Conservation (phyloP, 352 stramenopile genomes). For the Saprolegnia parasitica region DNA sequence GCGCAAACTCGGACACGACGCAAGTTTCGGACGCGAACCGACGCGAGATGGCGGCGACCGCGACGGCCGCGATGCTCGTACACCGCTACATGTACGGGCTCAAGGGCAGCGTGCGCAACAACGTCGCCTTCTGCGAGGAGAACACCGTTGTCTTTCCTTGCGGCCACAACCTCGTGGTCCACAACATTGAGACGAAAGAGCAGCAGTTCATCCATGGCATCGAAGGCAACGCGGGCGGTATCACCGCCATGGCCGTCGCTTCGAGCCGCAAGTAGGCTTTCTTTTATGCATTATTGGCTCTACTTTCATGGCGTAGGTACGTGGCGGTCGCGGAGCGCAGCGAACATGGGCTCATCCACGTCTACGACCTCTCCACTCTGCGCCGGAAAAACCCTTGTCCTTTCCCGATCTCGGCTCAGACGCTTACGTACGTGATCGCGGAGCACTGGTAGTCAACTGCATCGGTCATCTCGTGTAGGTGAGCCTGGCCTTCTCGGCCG, state of each 20-base stretch:
- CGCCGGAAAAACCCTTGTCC: conserved; percentile 74
- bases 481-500: conserved; percentile 81
- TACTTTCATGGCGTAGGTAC: conserved; percentile 36
- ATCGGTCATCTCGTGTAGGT: conserved; percentile 34
- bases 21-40: neutral
- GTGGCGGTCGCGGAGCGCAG: conserved; percentile 85
- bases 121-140: conserved; percentile 81
- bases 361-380: conserved; percentile 87
- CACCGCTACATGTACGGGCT: conserved; percentile 77
- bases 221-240: conserved; percentile 66
- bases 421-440: conserved; percentile 42
- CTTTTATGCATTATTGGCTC: neutral
- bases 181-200: conserved; percentile 87
- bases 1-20: neutral
- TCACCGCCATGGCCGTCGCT: conserved; percentile 81
- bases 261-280: conserved; percentile 56
- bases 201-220: conserved; percentile 88
- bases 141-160: conserved; percentile 82
- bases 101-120: conserved; percentile 77
- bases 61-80: conserved; percentile 4
- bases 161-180: conserved; percentile 82
- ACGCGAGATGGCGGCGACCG: conserved; percentile 5
- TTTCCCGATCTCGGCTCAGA: conserved; percentile 75
- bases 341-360: conserved; percentile 78
- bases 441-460: too few relatives aligned